Evolutionary conservation across 208 protist species (phyloP).

Genomic region (Phytomonas francai): DNA sequence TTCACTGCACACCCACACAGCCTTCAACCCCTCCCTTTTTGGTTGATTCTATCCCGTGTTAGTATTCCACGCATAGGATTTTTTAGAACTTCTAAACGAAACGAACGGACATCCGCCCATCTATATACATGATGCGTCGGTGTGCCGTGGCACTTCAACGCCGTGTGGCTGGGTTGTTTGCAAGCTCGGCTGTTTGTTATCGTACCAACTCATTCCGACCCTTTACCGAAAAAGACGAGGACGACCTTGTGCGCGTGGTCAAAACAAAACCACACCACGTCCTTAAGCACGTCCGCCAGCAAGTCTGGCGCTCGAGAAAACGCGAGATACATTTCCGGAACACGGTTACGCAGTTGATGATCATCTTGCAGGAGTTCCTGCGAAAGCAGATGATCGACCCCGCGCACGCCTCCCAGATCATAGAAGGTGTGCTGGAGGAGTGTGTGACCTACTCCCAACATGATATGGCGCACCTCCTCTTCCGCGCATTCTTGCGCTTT

Average conservation of each 20-base stretch:
- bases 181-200: neutral
- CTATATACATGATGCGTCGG: neutral
- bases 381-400: slow-evolving; percentile 83
- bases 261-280: slow-evolving; percentile 86
- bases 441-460: slow-evolving; percentile 83
- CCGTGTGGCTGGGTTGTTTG: neutral
- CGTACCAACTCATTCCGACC: slow-evolving; percentile 58
- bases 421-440: slow-evolving; percentile 83
- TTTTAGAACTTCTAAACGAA: neutral
- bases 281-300: slow-evolving; percentile 78
- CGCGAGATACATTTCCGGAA: slow-evolving; percentile 83
- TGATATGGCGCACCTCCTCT: slow-evolving; percentile 86
- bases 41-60: neutral
- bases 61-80: neutral
- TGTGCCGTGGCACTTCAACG: neutral
- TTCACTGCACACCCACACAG: neutral
- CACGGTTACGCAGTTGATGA: slow-evolving; percentile 87
- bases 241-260: slow-evolving; percentile 73
- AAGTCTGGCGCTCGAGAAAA: slow-evolving; percentile 83
- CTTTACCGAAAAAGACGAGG: slow-evolving; percentile 79
- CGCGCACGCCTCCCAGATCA: slow-evolving; percentile 66
- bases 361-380: slow-evolving; percentile 85
- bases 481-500: slow-evolving; percentile 83
- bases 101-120: neutral
- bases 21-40: neutral